A percentile compares a stretch with the other conserved stretches of the same genome.
phyloP scores from a whole-genome alignment of 768 basidiomycete genomes.

The Lepiota brunneoincarnata region DNA sequence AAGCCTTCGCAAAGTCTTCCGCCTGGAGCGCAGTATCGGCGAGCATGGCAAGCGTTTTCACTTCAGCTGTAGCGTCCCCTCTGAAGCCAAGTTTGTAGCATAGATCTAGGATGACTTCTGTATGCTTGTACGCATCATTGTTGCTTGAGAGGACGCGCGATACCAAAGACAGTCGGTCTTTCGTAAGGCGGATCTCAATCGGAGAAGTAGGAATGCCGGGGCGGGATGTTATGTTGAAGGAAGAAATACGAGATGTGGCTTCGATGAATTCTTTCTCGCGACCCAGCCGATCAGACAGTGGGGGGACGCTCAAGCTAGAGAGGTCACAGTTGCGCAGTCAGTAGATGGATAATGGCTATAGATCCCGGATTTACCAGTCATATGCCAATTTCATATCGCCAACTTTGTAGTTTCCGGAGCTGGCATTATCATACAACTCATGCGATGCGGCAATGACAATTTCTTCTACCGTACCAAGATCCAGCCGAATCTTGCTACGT shows the following conservation, averaged over 20 bases:
- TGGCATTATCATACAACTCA: conserved; percentile 95
- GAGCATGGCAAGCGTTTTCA: conserved; percentile 87
- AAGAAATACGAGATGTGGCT: conserved; percentile 93
- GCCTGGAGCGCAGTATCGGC: conserved; percentile 81
- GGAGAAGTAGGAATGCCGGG: conserved; percentile 81
- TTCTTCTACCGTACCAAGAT: conserved; percentile 56
- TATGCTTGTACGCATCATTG: conserved; percentile 85
- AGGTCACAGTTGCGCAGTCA: neutral
- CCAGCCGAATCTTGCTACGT: conserved; percentile 47
- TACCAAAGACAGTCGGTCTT: conserved; percentile 85
- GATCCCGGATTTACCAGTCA: conserved; percentile 68
- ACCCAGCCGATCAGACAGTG: conserved; percentile 54
- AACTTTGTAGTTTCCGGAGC: conserved; percentile 84
- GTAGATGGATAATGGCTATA: neutral
- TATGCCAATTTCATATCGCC: conserved; percentile 98
- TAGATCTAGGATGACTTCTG: conserved; percentile 89
- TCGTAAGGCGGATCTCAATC: conserved; percentile 89
- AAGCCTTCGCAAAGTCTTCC: conserved; percentile 76
- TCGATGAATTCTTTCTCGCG: conserved; percentile 92
- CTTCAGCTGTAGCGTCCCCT: conserved; percentile 69
- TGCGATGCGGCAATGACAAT: conserved; percentile 78
- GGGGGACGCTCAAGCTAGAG: conserved; percentile 72
- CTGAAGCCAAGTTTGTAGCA: conserved; percentile 84
- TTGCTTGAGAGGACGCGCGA: conserved; percentile 84
- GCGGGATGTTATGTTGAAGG: conserved; percentile 80